phyloP scores from a whole-genome alignment of 768 basidiomycete genomes.

The Filobasidium floriforme region DNA sequence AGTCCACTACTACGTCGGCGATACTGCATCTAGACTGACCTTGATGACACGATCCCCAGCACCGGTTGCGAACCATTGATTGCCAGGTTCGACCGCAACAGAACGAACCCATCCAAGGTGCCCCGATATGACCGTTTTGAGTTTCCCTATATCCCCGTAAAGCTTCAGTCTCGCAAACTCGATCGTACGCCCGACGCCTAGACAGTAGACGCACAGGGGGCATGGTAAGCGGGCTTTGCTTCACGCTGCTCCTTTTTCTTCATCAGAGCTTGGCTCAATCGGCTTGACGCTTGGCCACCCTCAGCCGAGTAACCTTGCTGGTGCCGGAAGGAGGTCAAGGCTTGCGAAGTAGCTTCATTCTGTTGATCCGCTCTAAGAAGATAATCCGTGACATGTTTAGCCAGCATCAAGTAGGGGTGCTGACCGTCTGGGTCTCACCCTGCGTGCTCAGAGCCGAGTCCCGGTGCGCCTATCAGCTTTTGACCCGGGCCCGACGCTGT shows the following conservation, averaged over 20 bases:
- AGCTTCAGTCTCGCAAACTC: neutral
- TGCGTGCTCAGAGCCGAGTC: neutral
- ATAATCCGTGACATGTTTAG: neutral
- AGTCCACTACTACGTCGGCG: neutral
- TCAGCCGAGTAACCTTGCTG: conserved; percentile 44
- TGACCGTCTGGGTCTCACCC: neutral
- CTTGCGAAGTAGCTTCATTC: conserved; percentile 25
- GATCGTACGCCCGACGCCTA: neutral
- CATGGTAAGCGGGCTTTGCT: conserved; percentile 90
- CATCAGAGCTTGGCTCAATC: conserved; percentile 78
- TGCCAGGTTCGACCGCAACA: conserved; percentile 93
- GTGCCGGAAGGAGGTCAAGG: conserved; percentile 43
- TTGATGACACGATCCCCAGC: conserved; percentile 97
- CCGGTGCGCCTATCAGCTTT: conserved; percentile 28
- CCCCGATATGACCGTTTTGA: conserved; percentile 90
- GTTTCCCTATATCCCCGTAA: conserved; percentile 56
- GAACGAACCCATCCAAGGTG: conserved; percentile 97
- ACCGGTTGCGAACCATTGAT: conserved; percentile 97
- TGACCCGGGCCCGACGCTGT: conserved; percentile 62
- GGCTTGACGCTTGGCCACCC: conserved; percentile 44
- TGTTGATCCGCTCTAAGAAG: conserved; percentile 6
- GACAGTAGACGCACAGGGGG: conserved; percentile 55
- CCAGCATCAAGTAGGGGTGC: neutral
- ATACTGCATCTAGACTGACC: conserved; percentile 24
- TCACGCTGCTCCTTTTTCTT: conserved; percentile 89